These are phyloP conservation scores for Eutypa lata DNA, from an alignment of 2,329 filamentous ascomycete species.

Conservation along the genomic window DNA sequence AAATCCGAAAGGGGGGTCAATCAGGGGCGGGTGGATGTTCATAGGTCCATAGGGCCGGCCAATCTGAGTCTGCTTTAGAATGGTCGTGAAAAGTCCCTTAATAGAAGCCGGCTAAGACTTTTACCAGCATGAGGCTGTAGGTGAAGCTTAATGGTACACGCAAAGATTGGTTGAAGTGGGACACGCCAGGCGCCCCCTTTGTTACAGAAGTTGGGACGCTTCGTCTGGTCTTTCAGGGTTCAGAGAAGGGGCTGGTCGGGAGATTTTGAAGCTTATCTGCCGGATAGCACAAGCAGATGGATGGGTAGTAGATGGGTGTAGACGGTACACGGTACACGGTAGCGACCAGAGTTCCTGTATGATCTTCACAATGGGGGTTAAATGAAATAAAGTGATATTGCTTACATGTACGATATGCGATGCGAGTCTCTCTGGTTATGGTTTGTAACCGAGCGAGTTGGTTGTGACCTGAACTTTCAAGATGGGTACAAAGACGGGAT, in stretches of 20 bases:
- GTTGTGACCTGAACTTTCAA: not conserved
- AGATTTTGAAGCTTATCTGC: constrained; percentile 3
- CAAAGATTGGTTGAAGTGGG: not conserved
- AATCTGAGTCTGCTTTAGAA: not conserved
- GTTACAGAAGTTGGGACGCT: constrained; percentile 4
- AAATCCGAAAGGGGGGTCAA: not conserved
- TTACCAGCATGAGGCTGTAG: not conserved
- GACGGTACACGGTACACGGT: not conserved
- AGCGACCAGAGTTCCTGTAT: constrained; percentile 15
- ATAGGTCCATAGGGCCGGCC: not conserved
- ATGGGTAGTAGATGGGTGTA: not conserved
- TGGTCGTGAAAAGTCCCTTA: not conserved
- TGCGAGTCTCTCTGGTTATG: not conserved
- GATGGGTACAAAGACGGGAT: not conserved
- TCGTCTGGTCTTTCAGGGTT: constrained; percentile 10
- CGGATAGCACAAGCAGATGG: constrained; percentile 7
- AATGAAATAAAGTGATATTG: constrained; percentile 3
- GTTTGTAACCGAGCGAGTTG: not conserved
- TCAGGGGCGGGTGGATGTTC: not conserved
- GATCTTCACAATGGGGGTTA: constrained; percentile 22
- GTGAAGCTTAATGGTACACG: not conserved
- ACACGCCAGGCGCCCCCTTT: not conserved
- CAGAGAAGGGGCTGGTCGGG: constrained; percentile 4
- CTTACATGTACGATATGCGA: not conserved
- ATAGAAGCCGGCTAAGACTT: not conserved